Base-by-base conservation (phyloP, 768 basidiomycete species). In the Podaxis mareebaensis region DNA sequence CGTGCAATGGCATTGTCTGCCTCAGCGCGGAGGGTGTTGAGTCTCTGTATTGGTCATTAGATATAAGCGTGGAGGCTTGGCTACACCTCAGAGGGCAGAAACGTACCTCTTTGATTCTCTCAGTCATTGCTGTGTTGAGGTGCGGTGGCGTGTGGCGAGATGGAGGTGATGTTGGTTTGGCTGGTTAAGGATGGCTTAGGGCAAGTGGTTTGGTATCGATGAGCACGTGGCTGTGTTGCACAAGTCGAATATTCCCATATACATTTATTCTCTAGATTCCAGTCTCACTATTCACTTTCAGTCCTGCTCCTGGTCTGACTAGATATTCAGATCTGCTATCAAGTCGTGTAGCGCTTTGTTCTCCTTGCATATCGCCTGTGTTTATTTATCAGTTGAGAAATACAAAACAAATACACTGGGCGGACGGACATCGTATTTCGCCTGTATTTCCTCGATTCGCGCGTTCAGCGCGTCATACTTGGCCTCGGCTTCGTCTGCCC, bases 1-100 rank as follows among this genome's bases (percentile, higher is more conserved):
- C 97, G 92, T 26, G 76, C 73, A 61, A 91, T 77, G 46, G 94
- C 90, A 56, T 71, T 72, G 75, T 99, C 97, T 58, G 93, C 95
- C 80, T 99, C 96, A 40, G 74, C 72, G 66, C 95, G 93, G 69
- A 98, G 86, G 49, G 78, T 66, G 72, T 76, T 83, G 78, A 98
- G 80, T 89, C 87, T 92, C 92, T 93, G 8, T 10, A 66, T 3
- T 24, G 48, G 56, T 1, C 26, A 51, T 8, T 10, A 3, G 28
- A 13, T 17, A 46, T 30, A 5, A 57, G 49, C n/a, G 20, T 17
- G 22, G 26, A 7, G 8, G 53, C 33, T 20, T 33, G 33, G 22
- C 64, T 17, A 53, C 26, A 22, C 30, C 28, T n/a, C 20, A 17
- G 36, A 53, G 20, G 17, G 24, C 20, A 4, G 15, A 24, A 3